Evolutionary conservation across 176 grass and related monocot genomes (phyloP), one percentile per base, ranked within the genome.

Genomic region (Rhynchospora tenuis): DNA sequence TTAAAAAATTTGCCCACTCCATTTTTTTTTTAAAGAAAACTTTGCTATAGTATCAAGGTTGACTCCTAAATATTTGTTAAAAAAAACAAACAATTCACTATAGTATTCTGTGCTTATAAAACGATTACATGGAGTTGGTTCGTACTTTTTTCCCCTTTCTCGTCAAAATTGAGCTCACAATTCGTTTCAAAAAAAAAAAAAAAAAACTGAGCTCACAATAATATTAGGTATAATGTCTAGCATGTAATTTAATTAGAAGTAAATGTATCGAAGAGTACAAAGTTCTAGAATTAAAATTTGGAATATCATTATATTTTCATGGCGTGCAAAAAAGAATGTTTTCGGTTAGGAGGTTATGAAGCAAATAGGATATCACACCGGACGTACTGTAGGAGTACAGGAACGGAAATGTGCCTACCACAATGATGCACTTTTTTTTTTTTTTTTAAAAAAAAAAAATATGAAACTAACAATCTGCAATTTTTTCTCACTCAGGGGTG

Each of bases 401-500:
- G 9, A 65, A 65, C 42, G 38, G 3, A 71, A 71, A 46, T 2
- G 19, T 72, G 42, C 42, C 68, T 19, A 23, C 47, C n/a, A 72
- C 67, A 71, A 71, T 71, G 38, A 17, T 70, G 33, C n/a, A n/a
- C 12, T 72, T 19, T n/a, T 3, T 71, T 42, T 16, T 19, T 71
- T n/a, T 46, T 71, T n/a, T 71, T 38, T 71, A 71, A 71, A 9
- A 42, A 46, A 19, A 22, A 5, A 62, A 43, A 17, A 58, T 45
- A 64, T 48, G 14, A 76, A 43, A 67, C 31, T 71, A 60, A 28
- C 27, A 22, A 2, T 29, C 5, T 27, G 50, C 50, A 54, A 17
- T 62, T 8, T 29, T 81, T 79, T n/a, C 43, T 68, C 59, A 79
- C 42, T 85, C 92, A 98, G 96, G 84, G 86, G 93, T 15, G 60